Percentiles rank a stretch among this genome's conserved stretches.
These are phyloP conservation scores for Claviceps humidiphila DNA, from an alignment of 2,329 filamentous ascomycete genomes.

Conservation along the genomic window DNA sequence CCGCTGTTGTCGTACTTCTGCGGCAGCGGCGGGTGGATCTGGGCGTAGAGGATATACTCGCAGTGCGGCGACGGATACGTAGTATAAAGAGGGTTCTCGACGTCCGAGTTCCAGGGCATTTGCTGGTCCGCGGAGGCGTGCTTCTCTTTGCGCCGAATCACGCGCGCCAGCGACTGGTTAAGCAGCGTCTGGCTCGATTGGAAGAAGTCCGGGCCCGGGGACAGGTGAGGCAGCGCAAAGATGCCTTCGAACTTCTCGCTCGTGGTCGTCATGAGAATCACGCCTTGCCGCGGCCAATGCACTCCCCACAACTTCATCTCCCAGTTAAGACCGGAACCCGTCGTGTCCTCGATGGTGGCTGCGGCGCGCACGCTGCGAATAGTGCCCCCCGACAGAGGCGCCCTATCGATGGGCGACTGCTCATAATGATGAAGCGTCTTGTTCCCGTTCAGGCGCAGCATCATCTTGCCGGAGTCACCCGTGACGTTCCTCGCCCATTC, in stretches of 20 bases:
- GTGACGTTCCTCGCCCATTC: conserved; percentile 75
- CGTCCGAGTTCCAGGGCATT: conserved; percentile 66
- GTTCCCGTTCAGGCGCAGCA: conserved; percentile 50
- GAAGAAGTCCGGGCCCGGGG: conserved; percentile 45
- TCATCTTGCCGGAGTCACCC: conserved; percentile 53
- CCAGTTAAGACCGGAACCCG: conserved; percentile 55
- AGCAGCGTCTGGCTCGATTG: conserved; percentile 49
- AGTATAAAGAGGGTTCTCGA: conserved; percentile 46
- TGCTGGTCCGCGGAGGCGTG: conserved; percentile 39
- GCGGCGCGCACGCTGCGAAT: conserved; percentile 58
- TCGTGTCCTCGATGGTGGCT: conserved; percentile 59
- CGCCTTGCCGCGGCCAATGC: conserved; percentile 72
- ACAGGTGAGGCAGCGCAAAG: conserved; percentile 75
- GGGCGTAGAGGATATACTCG: conserved; percentile 78
- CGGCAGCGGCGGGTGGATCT: conserved; percentile 48
- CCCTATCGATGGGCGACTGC: conserved; percentile 20
- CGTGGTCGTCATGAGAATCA: conserved; percentile 71
- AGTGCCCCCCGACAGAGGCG: conserved; percentile 32
- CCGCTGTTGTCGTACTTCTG: conserved; percentile 15
- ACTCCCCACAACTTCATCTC: conserved; percentile 71
- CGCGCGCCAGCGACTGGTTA: conserved; percentile 56
- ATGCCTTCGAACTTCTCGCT: conserved; percentile 92
- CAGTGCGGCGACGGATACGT: conserved; percentile 57
- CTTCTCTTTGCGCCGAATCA: conserved; percentile 51
- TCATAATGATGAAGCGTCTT: conserved; percentile 32